These are phyloP conservation scores for Colletotrichum sp. DNA, from an alignment of 2,329 filamentous ascomycete genomes.

Conservation along the genomic window DNA sequence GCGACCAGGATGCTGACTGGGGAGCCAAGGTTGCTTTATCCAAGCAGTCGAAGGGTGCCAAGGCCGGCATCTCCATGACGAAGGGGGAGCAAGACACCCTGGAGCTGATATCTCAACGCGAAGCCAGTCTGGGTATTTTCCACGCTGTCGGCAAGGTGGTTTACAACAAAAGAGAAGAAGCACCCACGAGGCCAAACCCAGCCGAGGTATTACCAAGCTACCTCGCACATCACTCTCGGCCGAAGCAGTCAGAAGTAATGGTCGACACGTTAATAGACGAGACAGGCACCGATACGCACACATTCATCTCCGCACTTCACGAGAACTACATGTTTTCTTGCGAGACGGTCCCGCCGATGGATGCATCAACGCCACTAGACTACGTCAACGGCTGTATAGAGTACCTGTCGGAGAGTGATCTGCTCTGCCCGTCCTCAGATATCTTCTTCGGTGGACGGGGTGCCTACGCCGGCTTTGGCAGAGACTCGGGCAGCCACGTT, in stretches of 20 bases:
- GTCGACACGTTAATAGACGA: slow-evolving; percentile 87
- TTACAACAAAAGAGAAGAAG: slow-evolving; percentile 87
- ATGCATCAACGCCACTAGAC: slow-evolving; percentile 70
- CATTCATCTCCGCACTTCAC: slow-evolving; percentile 88
- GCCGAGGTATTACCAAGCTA: slow-evolving; percentile 65
- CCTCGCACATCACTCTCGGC: slow-evolving; percentile 61
- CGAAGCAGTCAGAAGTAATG: slow-evolving; percentile 67
- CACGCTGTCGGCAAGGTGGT: slow-evolving; percentile 96
- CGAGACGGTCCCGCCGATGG: slow-evolving; percentile 55
- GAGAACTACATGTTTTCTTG: slow-evolving; percentile 95
- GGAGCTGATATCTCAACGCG: slow-evolving; percentile 82
- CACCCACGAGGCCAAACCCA: slow-evolving; percentile 41
- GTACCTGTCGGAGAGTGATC: slow-evolving; percentile 83
- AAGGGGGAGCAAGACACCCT: slow-evolving; percentile 80
- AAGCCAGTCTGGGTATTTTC: slow-evolving; percentile 91
- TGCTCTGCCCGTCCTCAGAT: slow-evolving; percentile 78
- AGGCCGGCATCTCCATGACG: slow-evolving; percentile 67
- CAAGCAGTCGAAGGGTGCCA: slow-evolving; percentile 68
- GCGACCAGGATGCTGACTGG: slow-evolving; percentile 77
- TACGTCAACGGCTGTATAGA: slow-evolving; percentile 87
- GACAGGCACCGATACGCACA: slow-evolving; percentile 88
- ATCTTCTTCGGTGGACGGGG: slow-evolving; percentile 69
- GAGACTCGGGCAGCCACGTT: slow-evolving; percentile 70
- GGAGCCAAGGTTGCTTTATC: slow-evolving; percentile 74
- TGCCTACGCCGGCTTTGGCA: slow-evolving; percentile 52